Evolutionary conservation across 352 stramenopile genomes (phyloP).

Genomic region (Plasmopara viticola): DNA sequence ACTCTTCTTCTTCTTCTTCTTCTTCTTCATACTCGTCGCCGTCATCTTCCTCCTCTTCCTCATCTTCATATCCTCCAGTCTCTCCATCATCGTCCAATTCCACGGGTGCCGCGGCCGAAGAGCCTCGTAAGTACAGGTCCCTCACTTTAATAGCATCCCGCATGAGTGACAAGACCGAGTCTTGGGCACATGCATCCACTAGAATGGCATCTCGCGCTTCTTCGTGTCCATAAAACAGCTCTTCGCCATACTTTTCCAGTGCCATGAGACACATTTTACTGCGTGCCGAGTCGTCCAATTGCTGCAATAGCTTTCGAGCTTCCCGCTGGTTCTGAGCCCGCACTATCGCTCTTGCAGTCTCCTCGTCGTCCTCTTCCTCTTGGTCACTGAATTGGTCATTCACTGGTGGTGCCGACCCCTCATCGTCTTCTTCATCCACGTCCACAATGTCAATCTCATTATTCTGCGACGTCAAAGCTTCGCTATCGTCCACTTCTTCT

Average conservation of each 20-base stretch:
- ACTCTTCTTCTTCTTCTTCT: constrained; percentile 6
- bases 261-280: constrained; percentile 54
- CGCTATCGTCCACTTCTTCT: too few species aligned
- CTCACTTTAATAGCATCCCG: constrained; percentile 46
- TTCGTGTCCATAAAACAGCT: constrained; percentile 60
- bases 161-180: constrained; percentile 48
- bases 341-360: constrained; percentile 21
- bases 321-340: constrained; percentile 48
- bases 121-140: constrained; percentile 42
- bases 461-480: constrained; percentile 3
- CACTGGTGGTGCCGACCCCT: too few species aligned
- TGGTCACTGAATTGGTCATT: background rate
- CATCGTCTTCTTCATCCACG: constrained; percentile 27
- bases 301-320: constrained; percentile 36
- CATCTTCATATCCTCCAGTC: constrained; percentile 21
- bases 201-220: constrained; percentile 50
- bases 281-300: constrained; percentile 47
- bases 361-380: constrained; percentile 29
- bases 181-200: constrained; percentile 51
- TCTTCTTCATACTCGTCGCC: constrained; percentile 23
- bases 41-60: constrained; percentile 17
- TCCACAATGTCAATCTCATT: constrained; percentile 39
- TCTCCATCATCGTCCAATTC: constrained; percentile 51
- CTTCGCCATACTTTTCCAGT: constrained; percentile 62
- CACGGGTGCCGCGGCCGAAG: constrained; percentile 39